Conservation (phyloP, 2,329 filamentous ascomycete genomes). For the Calonectria ilicicola region DNA sequence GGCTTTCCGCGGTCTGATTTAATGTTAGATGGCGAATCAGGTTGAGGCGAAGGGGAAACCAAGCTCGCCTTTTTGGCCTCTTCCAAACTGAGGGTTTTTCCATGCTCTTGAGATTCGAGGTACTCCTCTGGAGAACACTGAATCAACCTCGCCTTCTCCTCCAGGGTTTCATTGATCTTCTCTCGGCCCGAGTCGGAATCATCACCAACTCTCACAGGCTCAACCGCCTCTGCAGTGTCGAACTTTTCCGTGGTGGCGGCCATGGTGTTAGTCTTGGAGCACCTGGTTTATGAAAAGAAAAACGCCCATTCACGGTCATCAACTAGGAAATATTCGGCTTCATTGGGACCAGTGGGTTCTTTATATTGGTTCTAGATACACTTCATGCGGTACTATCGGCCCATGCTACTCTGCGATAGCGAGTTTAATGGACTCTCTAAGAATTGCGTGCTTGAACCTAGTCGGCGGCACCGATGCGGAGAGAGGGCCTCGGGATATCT, state of each 20-base stretch:
- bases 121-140: neutral
- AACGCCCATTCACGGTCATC: neutral
- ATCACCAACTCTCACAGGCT: neutral
- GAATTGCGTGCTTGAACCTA: slow-evolving; percentile 10
- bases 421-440: neutral
- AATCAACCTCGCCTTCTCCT: neutral
- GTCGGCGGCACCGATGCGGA: slow-evolving; percentile 5
- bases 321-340: neutral
- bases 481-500: neutral
- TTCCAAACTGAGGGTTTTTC: neutral
- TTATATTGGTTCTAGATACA: neutral
- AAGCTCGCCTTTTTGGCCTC: neutral
- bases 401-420: neutral
- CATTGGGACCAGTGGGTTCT: neutral
- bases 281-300: neutral
- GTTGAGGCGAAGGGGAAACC: neutral
- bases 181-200: neutral
- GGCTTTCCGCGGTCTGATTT: neutral
- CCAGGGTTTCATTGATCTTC: neutral
- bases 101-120: neutral
- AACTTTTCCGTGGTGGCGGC: neutral
- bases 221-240: neutral
- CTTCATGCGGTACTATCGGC: neutral
- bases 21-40: neutral
- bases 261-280: neutral